Evolutionary conservation across 2,329 filamentous ascomycete species (phyloP).

Genomic region (Endothia cerciana): DNA sequence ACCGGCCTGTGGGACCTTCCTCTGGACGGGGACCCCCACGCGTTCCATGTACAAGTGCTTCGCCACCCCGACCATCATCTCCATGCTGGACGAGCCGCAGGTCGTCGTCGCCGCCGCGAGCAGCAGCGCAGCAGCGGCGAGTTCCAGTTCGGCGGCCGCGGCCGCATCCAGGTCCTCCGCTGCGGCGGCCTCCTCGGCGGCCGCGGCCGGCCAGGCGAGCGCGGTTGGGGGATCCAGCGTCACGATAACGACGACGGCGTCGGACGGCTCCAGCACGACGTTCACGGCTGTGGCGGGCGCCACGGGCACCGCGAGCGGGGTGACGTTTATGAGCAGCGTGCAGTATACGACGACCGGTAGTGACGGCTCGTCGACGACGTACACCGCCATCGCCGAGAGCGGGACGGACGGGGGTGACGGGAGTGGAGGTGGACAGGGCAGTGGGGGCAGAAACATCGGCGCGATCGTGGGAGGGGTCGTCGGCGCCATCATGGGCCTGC

Average conservation of each 20-base stretch:
- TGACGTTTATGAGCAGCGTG: conserved; percentile 19
- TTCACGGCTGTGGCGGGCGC: conserved; percentile 25
- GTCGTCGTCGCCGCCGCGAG: conserved; percentile 39
- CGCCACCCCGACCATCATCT: conserved; percentile 34
- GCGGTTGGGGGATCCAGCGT: conserved; percentile 23
- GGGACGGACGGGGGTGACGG: neutral
- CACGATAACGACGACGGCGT: conserved; percentile 26
- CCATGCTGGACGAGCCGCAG: conserved; percentile 42
- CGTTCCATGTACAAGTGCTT: conserved; percentile 44
- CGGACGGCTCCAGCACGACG: conserved; percentile 26
- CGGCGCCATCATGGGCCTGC: conserved; percentile 35
- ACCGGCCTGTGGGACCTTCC: conserved; percentile 41
- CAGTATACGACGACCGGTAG: conserved; percentile 26
- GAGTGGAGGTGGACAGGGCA: neutral
- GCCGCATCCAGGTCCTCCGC: conserved; percentile 20
- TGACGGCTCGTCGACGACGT: conserved; percentile 26
- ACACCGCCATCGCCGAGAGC: conserved; percentile 19
- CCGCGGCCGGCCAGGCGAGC: conserved; percentile 18
- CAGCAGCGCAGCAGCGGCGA: conserved; percentile 29
- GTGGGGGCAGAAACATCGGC: conserved; percentile 32
- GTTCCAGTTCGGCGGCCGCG: conserved; percentile 17
- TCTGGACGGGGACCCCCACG: conserved; percentile 41
- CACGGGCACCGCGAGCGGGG: conserved; percentile 17
- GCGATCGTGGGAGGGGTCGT: conserved; percentile 39
- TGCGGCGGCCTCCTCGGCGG: conserved; percentile 12